phyloP scores from a whole-genome alignment of 768 basidiomycete genomes.

The Naganishia kalamii region DNA sequence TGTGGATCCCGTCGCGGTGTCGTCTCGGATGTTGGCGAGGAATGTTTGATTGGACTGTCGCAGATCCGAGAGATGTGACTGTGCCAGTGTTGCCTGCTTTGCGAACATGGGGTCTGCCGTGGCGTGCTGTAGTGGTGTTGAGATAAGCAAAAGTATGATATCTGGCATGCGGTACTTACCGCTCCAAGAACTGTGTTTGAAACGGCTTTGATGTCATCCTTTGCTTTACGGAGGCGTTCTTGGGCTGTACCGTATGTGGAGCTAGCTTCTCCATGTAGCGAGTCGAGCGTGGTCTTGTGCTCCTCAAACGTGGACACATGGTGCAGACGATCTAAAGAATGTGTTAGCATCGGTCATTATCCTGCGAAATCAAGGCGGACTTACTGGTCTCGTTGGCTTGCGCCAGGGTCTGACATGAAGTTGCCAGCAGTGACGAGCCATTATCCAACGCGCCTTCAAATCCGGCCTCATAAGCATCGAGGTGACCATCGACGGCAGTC shows the following conservation, averaged over 20 bases:
- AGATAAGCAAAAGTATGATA: background rate
- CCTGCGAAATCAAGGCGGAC: background rate
- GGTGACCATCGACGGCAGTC: background rate
- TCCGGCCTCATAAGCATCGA: background rate
- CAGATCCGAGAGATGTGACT: constrained; percentile 27
- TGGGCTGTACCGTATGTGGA: background rate
- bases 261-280: background rate
- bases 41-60: constrained; percentile 30
- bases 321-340: background rate
- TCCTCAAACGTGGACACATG: background rate
- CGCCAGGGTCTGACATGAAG: background rate
- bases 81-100: constrained; percentile 17
- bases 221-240: constrained; percentile 17
- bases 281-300: background rate
- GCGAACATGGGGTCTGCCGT: constrained; percentile 26
- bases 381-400: background rate
- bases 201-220: constrained; percentile 24
- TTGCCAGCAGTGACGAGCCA: background rate
- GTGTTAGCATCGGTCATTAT: background rate
- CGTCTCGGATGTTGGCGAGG: constrained; percentile 41
- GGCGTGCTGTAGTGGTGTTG: constrained; percentile 25
- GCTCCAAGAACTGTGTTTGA: constrained; percentile 17
- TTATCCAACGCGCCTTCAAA: background rate
- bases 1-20: constrained; percentile 40
- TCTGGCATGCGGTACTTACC: constrained; percentile 5